phyloP scores from a whole-genome alignment of 768 basidiomycete species.

The Xerocomus brunneocitrinus region DNA sequence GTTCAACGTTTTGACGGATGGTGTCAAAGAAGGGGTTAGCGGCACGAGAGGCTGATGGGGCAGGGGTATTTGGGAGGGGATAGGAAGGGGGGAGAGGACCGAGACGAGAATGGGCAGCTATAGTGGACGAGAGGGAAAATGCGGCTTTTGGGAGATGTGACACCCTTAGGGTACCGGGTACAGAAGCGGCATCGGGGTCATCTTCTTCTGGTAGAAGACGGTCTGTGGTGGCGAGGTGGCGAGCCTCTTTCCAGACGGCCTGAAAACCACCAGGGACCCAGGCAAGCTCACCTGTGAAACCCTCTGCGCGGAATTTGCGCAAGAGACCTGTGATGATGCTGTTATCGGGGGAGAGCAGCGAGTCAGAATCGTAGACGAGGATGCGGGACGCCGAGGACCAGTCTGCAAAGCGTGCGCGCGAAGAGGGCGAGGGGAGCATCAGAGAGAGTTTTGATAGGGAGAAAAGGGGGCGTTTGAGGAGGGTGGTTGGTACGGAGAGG shows the following conservation, averaged over 20 bases:
- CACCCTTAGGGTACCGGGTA: slow-evolving; percentile 41
- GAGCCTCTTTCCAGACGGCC: slow-evolving; percentile 53
- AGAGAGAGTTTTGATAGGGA: slow-evolving; percentile 69
- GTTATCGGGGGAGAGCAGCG: slow-evolving; percentile 51
- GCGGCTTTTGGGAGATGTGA: slow-evolving; percentile 60
- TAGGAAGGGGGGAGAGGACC: background rate
- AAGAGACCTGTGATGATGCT: slow-evolving; percentile 70
- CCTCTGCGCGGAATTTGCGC: slow-evolving; percentile 65
- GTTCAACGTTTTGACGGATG: slow-evolving; percentile 83
- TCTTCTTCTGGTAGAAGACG: slow-evolving; percentile 49
- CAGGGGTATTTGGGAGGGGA: slow-evolving; percentile 16
- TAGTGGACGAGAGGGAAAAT: slow-evolving; percentile 50
- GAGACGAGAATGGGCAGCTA: slow-evolving; percentile 18
- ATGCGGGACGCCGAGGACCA: slow-evolving; percentile 62
- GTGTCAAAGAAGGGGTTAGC: slow-evolving; percentile 93
- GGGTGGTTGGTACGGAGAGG: slow-evolving; percentile 88
- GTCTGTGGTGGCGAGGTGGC: slow-evolving; percentile 48
- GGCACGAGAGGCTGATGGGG: slow-evolving; percentile 19
- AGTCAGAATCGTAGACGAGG: slow-evolving; percentile 85
- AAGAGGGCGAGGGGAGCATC: slow-evolving; percentile 67
- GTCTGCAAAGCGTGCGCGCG: slow-evolving; percentile 54
- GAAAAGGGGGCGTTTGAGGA: slow-evolving; percentile 87
- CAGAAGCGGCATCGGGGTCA: slow-evolving; percentile 35
- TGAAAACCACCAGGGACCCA: slow-evolving; percentile 87
- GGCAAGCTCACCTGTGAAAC: slow-evolving; percentile 56